A percentile compares a stretch with the other conserved stretches of the same genome.
These are phyloP conservation scores for Theileria parva DNA, from an alignment of 169 alveolate species.

Conservation along the genomic window DNA sequence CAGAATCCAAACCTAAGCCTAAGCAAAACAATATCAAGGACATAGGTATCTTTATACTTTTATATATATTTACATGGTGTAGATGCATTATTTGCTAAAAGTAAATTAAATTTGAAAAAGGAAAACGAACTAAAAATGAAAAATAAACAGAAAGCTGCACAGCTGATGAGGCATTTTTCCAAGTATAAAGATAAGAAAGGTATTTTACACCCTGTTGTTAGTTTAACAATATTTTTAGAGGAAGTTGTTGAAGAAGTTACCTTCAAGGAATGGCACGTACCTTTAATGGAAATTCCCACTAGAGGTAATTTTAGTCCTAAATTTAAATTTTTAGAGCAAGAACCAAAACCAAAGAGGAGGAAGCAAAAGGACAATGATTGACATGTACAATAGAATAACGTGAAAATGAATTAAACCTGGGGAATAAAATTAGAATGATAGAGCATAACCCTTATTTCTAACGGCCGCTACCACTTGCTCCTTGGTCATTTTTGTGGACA, in stretches of 20 bases:
- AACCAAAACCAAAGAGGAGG: background rate
- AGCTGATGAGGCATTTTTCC: background rate
- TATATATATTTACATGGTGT: background rate
- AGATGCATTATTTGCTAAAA: conserved; percentile 9
- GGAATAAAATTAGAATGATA: conserved; percentile 11
- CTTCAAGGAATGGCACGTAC: conserved; percentile 30
- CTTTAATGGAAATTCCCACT: conserved; percentile 14
- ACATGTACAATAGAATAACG: background rate
- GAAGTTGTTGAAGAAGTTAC: conserved; percentile 11
- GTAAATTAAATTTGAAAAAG: background rate
- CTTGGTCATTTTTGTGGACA: conserved; percentile 56
- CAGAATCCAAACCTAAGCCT: conserved; percentile 1
- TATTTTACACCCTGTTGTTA: background rate
- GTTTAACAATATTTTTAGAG: background rate
- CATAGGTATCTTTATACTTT: background rate
- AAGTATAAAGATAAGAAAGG: conserved; percentile 1
- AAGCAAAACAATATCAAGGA: conserved; percentile 1
- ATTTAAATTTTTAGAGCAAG: conserved; percentile 1
- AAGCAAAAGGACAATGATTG: background rate
- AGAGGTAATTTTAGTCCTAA: background rate
- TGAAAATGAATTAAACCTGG: background rate
- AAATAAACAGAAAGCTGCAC: conserved; percentile 6
- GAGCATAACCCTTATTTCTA: conserved; percentile 61
- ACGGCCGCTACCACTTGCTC: conserved; percentile 50
- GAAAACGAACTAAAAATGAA: background rate